Evolutionary conservation across 352 stramenopile genomes (phyloP).

Genomic region (Phytophthora rubi): DNA sequence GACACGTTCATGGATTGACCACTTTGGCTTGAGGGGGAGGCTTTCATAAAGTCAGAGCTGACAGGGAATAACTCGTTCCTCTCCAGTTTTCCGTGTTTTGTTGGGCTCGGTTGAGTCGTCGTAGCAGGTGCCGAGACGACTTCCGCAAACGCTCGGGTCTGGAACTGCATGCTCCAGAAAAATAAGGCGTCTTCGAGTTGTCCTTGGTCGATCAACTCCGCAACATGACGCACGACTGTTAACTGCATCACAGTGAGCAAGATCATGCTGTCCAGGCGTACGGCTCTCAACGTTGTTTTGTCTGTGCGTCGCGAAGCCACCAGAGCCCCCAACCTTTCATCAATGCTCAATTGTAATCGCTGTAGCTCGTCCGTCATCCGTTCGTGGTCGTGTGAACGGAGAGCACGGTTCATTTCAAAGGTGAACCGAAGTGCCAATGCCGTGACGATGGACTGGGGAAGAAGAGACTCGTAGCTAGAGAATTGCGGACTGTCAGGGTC

Average conservation of each 20-base stretch:
- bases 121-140: background rate
- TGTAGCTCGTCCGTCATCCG: background rate
- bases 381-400: constrained; percentile 1
- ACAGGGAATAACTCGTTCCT: constrained; percentile 25
- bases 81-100: constrained; percentile 24
- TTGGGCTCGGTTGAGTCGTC: constrained; percentile 10
- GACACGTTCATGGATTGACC: constrained; percentile 20
- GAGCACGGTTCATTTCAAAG: constrained; percentile 37
- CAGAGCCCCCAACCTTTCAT: constrained; percentile 3
- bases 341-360: constrained; percentile 1
- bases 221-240: constrained; percentile 20
- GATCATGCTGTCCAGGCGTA: constrained; percentile 42
- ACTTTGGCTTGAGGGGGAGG: background rate
- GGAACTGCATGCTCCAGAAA: constrained; percentile 56
- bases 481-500: background rate
- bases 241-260: constrained; percentile 35
- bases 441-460: constrained; percentile 42
- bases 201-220: constrained; percentile 14
- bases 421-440: constrained; percentile 40
- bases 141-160: constrained; percentile 32
- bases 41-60: constrained; percentile 18
- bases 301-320: constrained; percentile 3
- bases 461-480: constrained; percentile 12
- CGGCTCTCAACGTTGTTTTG: constrained; percentile 2
- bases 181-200: constrained; percentile 36